Base-by-base conservation (phyloP, 352 stramenopile genomes). In the Phytophthora quininea region DNA sequence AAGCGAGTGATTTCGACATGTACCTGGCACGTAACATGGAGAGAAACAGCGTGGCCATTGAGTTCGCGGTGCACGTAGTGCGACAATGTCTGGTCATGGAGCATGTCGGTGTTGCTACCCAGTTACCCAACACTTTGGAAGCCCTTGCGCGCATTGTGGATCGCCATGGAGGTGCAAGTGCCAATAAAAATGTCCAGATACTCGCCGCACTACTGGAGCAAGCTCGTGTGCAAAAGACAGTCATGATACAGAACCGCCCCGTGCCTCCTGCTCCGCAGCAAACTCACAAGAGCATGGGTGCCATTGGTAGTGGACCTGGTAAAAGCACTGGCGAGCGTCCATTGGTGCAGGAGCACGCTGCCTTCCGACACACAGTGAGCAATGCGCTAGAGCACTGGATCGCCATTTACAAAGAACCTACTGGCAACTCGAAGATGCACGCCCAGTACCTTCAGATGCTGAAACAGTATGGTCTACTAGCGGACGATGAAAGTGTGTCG, bases 361-460 rank as follows among this genome's bases (percentile, higher is more conserved):
- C 83, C 54, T 96, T 93, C 67, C 84, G 84, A 10, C 87, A 96
- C 72, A 96, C 88, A 0, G 87, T 96, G 32, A 93, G 82, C 76
- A 96, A 96, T 51, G 88, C 99, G 50, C 75, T 99, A 56, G 97
- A 99, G 61, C 91, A 98, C 75, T 99, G 98, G 98, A 98, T 99
- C 46, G 95, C 96, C 19, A 91, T 99, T 45, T 97, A 98, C 69
- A 98, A 92, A 70, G 96, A 99, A 40, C 86, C 88, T 11, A 85
- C 79, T 27, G 88, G 85, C 38, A 95, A 93, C 66, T 97, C 98
- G 58, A 99, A 99, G 77, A 96, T 97, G 45, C 86, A 98, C 64
- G 82, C 86, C n/a, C 95, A 98, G 71, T 99, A 98, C 77, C 86
- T 99, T 11, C 91, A 98, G 71, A 92, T 99, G 74, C 83, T 99